phyloP scores from a whole-genome alignment of 257 asterid species.

The Phtheirospermum japonicum region DNA sequence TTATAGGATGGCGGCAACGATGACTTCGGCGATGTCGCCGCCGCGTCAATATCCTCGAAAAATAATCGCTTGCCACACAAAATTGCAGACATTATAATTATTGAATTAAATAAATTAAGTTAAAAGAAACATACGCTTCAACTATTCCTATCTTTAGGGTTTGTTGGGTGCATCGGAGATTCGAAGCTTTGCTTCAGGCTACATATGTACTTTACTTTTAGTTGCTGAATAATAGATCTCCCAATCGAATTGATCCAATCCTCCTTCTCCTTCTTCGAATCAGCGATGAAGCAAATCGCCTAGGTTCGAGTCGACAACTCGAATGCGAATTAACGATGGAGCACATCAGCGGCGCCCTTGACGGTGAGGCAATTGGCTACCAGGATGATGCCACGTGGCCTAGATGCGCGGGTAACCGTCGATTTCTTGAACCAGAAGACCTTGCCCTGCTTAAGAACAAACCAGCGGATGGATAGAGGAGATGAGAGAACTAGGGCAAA shows the following conservation, averaged over 20 bases:
- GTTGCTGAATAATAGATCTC: slow-evolving; percentile 50
- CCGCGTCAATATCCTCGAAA: slow-evolving; percentile 59
- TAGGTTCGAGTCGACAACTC: slow-evolving; percentile 63
- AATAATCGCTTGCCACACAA: slow-evolving; percentile 79
- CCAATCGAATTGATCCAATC: slow-evolving; percentile 87
- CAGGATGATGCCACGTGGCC: slow-evolving; percentile 67
- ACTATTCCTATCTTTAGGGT: slow-evolving; percentile 27
- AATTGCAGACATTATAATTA: slow-evolving; percentile 69
- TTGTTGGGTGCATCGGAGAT: slow-evolving; percentile 27
- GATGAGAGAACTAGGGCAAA: too few relatives aligned
- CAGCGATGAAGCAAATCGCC: slow-evolving; percentile 78
- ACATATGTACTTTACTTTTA: too few relatives aligned
- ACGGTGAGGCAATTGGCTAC: slow-evolving; percentile 66
- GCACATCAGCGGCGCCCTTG: slow-evolving; percentile 78
- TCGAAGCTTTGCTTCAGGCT: slow-evolving; percentile 46
- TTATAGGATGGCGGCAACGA: slow-evolving; percentile 51
- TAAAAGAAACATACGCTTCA: slow-evolving; percentile 1
- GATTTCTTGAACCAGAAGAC: slow-evolving; percentile 76
- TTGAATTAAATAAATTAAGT: slow-evolving; percentile 12
- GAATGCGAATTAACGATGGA: slow-evolving; percentile 62
- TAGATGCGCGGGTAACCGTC: slow-evolving; percentile 46
- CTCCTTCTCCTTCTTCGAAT: slow-evolving; percentile 75
- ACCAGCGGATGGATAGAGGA: too few relatives aligned
- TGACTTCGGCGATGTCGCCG: slow-evolving; percentile 47
- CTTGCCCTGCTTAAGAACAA: slow-evolving; percentile 66